Evolutionary conservation across 805 yeast genomes (phyloP), one percentile per base, ranked within the genome.

Genomic region (Lachancea waltii): DNA sequence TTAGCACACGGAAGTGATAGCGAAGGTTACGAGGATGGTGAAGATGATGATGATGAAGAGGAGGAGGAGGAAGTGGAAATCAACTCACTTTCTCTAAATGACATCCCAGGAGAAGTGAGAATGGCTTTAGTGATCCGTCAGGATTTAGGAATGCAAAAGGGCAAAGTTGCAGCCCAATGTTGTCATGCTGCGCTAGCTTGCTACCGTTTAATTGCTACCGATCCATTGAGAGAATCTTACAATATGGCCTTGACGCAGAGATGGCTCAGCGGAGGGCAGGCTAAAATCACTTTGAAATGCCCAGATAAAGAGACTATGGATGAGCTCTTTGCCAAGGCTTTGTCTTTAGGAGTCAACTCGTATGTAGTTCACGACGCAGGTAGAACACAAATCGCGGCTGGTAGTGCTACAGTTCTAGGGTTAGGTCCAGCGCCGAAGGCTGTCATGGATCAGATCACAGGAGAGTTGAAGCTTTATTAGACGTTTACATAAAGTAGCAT

Each of bases 81-180:
- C 33, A 75, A 82, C 46, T 79, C 86, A 0, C 60, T 66, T 0
- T 61, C 73, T 1, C 62, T 84, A 46, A 81, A 81, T 49, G 77
- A 73, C 13, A 63, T 82, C 2, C 83, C 83, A 1, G 94, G 92
- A 1, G 92, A 83, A 56, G 85, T 81, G 9, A 67, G 83, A 51
- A 82, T 90, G 95, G 87, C 92, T 0, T 66, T 92, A 18, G 77
- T 87, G 3, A 86, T 92, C 4, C 77, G 98, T 43, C 83, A 81
- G 20, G 98, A 92, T 58, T 65, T 92, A 44, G 80, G 77, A 30
- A 92, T 92, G 97, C 78, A 82, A 22, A 86, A 85, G 62, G 99
- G 99, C 16, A 92, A 92, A 57, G 81, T 85, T 2, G 97, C 97
- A 4, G 98, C 98, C 5, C 99, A 92, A 57, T 90, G 97, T 61